phyloP scores from a whole-genome alignment of 2,329 filamentous ascomycete genomes.

The Trematosphaeria pertusa region DNA sequence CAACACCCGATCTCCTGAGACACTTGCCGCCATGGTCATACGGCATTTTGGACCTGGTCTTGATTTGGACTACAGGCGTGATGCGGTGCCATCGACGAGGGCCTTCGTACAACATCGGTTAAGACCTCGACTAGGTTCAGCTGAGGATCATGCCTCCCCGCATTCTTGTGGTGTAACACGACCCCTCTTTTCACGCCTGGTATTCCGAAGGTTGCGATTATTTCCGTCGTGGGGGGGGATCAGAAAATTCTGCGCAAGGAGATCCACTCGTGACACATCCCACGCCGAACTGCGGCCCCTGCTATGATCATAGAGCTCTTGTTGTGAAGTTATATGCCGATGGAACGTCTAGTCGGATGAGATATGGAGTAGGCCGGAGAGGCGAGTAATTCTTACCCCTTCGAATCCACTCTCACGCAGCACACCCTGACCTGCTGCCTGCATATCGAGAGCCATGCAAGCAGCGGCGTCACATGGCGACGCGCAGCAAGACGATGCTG shows the following conservation, averaged over 20 bases:
- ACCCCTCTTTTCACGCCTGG: conserved; percentile 6
- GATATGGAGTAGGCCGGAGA: not conserved
- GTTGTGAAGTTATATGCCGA: not conserved
- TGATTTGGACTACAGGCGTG: too few relatives aligned
- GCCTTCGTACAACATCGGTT: conserved; percentile 10
- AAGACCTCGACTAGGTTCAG: conserved; percentile 6
- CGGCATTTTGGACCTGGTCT: too few relatives aligned
- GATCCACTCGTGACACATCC: conserved; percentile 26
- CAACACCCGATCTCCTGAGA: too few relatives aligned
- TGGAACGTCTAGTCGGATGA: not conserved
- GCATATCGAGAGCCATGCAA: conserved; percentile 1
- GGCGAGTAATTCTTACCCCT: conserved; percentile 4
- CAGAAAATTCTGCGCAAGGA: conserved; percentile 8
- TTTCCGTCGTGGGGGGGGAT: conserved; percentile 7
- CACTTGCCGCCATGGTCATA: too few relatives aligned
- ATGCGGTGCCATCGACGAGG: conserved; percentile 6
- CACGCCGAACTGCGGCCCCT: conserved; percentile 8
- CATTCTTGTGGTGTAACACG: conserved; percentile 6
- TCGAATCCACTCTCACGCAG: conserved; percentile 15
- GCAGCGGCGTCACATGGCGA: conserved; percentile 20
- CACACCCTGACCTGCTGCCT: conserved; percentile 2
- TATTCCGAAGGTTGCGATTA: not conserved
- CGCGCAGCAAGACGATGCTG: conserved; percentile 8
- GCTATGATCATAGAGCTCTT: not conserved
- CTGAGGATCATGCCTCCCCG: conserved; percentile 6